Evolutionary conservation across 2,329 filamentous ascomycete species (phyloP).

Genomic region (Beauveria australis): DNA sequence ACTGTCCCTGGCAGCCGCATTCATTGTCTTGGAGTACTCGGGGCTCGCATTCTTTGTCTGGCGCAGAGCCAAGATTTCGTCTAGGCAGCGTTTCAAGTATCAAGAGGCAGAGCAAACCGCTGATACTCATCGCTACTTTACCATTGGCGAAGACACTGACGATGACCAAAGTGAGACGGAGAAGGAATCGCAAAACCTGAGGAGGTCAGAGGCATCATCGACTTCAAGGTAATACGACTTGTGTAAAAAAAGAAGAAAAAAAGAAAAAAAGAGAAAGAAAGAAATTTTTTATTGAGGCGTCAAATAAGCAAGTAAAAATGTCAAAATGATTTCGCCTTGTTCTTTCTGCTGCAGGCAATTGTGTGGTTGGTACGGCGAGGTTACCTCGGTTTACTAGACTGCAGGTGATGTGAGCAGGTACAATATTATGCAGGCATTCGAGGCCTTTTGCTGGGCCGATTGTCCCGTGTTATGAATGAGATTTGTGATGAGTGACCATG

Average conservation of each 20-base stretch:
- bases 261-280: not conserved
- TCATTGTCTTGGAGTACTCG: not conserved
- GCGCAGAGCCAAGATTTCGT: not conserved
- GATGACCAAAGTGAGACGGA: not conserved
- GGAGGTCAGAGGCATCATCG: not conserved
- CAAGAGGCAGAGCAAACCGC: not conserved
- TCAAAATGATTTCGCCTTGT: not conserved
- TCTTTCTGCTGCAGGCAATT: not conserved
- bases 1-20: not conserved
- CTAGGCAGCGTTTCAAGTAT: not conserved
- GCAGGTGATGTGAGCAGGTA: constrained; percentile 3
- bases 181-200: not conserved
- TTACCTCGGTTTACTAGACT: not conserved
- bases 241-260: no score
- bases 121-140: not conserved
- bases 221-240: not conserved
- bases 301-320: not conserved
- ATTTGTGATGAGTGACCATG: constrained; percentile 5
- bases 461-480: constrained; percentile 5
- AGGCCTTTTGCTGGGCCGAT: constrained; percentile 5
- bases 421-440: constrained; percentile 3
- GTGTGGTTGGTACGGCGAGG: not conserved
- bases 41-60: not conserved
- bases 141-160: not conserved
- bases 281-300: not conserved